Evolutionary conservation across 306 rosid genomes (phyloP).

Genomic region (Rubus idaeus): DNA sequence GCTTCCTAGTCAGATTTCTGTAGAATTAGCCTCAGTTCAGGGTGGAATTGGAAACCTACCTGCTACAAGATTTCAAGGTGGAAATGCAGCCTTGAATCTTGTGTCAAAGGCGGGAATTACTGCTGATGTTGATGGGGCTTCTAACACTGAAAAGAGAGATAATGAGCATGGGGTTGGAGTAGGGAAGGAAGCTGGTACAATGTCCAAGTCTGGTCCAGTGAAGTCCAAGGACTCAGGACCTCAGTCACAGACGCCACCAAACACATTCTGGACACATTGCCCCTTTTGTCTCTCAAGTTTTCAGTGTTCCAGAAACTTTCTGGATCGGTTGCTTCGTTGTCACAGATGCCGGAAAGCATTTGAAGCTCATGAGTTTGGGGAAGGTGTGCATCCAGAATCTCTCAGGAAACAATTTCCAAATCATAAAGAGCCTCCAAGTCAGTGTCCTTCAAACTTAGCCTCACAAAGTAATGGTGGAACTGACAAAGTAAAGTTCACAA

Average conservation of each 20-base stretch:
- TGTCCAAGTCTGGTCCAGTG: constrained; percentile 28
- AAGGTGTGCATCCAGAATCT: constrained; percentile 29
- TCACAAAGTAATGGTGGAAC: constrained; percentile 32
- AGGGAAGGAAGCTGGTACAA: constrained; percentile 34
- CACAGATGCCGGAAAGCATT: constrained; percentile 50
- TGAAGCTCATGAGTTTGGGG: constrained; percentile 49
- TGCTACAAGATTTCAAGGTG: constrained; percentile 8
- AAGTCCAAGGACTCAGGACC: background rate
- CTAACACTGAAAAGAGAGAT: constrained; percentile 37
- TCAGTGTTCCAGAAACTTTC: constrained; percentile 46
- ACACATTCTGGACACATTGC: constrained; percentile 79
- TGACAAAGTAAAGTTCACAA: constrained; percentile 21
- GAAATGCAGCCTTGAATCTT: constrained; percentile 9
- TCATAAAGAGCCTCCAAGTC: constrained; percentile 34
- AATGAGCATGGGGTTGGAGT: constrained; percentile 32
- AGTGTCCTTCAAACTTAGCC: constrained; percentile 38
- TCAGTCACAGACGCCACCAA: constrained; percentile 34
- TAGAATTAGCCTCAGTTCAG: constrained; percentile 33
- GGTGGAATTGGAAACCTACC: constrained; percentile 27
- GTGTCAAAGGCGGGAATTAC: constrained; percentile 29
- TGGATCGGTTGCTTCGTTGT: constrained; percentile 46
- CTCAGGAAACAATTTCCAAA: constrained; percentile 27
- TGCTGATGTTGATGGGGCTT: constrained; percentile 30
- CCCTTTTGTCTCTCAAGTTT: constrained; percentile 48
- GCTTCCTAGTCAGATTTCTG: constrained; percentile 36